phyloP scores from a whole-genome alignment of 805 yeast genomes.

The Yarrowia sp. region DNA sequence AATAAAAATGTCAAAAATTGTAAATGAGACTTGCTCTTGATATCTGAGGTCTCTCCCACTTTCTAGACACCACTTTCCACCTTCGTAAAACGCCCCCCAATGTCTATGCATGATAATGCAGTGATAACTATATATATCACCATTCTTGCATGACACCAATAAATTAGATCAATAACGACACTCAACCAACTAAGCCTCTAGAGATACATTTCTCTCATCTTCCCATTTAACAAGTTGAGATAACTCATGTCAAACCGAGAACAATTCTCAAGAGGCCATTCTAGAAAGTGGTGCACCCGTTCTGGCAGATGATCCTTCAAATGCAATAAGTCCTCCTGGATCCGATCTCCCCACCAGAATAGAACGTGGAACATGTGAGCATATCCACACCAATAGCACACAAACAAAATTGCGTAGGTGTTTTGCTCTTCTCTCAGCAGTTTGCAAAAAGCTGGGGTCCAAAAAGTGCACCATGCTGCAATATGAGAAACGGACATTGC shows the following conservation, averaged over 20 bases:
- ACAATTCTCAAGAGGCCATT: not conserved
- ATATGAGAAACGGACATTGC: not conserved
- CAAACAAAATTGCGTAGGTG: not conserved
- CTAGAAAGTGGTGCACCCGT: not conserved
- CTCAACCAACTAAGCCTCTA: not conserved
- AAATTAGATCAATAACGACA: not conserved
- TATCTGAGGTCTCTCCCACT: too few species aligned
- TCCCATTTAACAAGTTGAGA: not conserved
- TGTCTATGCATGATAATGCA: not conserved
- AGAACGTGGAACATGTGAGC: not conserved
- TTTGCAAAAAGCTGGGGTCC: not conserved
- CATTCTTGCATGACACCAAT: not conserved
- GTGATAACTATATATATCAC: not conserved
- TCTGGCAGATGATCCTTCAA: not conserved
- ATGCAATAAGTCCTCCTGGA: not conserved
- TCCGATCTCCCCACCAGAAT: constrained; percentile 9
- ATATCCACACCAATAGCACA: not conserved
- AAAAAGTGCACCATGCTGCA: not conserved
- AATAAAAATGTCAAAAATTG: too few species aligned
- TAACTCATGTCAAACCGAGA: not conserved
- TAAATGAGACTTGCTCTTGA: too few species aligned
- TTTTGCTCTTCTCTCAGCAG: not conserved
- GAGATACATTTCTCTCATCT: not conserved
- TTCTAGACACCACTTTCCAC: too few species aligned
- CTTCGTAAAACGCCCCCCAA: too few species aligned